Evolutionary conservation across 805 yeast genomes (phyloP).

Genomic region (Starmera pachycereana): DNA sequence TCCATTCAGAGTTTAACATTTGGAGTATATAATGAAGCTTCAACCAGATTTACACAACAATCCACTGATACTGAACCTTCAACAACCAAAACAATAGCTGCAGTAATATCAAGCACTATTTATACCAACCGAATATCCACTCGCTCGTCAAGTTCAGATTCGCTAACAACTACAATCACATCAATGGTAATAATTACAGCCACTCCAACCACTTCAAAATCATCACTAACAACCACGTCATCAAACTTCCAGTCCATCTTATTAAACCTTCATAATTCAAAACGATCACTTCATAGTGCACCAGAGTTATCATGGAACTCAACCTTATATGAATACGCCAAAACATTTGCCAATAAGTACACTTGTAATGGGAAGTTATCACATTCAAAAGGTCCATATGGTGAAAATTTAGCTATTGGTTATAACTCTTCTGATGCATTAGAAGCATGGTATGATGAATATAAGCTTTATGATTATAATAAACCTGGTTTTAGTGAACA

Average conservation of each 20-base stretch:
- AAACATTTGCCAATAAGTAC: constrained; percentile 42
- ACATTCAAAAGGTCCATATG: constrained; percentile 61
- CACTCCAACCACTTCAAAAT: background rate
- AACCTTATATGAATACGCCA: constrained; percentile 44
- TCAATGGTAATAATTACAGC: background rate
- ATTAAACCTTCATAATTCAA: constrained; percentile 47
- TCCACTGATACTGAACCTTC: constrained; percentile 7
- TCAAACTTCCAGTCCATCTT: constrained; percentile 17
- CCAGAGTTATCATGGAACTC: constrained; percentile 45
- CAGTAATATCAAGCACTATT: background rate
- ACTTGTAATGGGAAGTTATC: constrained; percentile 44
- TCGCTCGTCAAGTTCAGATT: constrained; percentile 5
- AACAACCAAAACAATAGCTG: constrained; percentile 7
- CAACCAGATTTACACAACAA: constrained; percentile 4
- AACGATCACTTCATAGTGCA: constrained; percentile 45
- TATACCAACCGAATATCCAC: constrained; percentile 4
- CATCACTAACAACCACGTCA: constrained; percentile 1
- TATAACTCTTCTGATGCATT: constrained; percentile 48
- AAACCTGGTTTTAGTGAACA: constrained; percentile 33
- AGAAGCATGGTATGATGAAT: constrained; percentile 70
- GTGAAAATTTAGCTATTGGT: constrained; percentile 80
- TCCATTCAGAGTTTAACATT: too few relatives aligned
- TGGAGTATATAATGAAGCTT: background rate
- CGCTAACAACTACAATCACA: constrained; percentile 2
- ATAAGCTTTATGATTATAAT: constrained; percentile 38